Conservation (phyloP, 73 alveolate genomes). For the Stentor roeselii region DNA sequence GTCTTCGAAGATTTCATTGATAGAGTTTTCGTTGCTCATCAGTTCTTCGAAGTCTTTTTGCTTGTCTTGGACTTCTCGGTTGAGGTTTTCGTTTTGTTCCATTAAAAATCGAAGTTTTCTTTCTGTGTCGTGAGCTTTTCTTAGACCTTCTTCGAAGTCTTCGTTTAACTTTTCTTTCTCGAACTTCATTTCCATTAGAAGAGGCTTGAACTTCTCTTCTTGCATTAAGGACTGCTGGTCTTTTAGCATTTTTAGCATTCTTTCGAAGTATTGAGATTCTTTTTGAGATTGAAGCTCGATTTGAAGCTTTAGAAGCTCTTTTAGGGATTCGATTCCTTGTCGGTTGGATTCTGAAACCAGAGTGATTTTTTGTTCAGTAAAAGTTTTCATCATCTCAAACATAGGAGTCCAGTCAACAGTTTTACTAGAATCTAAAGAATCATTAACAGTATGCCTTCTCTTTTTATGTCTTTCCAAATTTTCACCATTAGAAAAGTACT, state of each 20-base stretch:
- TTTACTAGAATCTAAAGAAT: neutral
- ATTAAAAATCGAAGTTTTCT: too few relatives aligned
- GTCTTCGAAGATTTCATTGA: neutral
- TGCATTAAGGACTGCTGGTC: neutral
- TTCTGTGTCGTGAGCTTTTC: neutral
- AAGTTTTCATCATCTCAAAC: neutral
- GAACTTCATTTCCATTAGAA: neutral
- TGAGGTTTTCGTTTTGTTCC: neutral
- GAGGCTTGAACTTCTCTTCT: neutral
- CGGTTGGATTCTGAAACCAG: neutral
- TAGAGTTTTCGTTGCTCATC: neutral
- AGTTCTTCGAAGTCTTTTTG: neutral
- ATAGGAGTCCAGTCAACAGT: neutral
- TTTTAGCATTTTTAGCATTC: neutral
- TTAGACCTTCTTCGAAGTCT: neutral
- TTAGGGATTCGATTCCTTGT: neutral
- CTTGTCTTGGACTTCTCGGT: neutral
- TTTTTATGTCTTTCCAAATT: slow-evolving; percentile 3
- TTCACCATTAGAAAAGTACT: neutral
- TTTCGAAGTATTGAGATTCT: neutral
- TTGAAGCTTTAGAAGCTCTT: neutral
- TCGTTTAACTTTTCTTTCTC: neutral
- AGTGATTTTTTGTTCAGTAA: neutral
- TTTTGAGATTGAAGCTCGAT: neutral
- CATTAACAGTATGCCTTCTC: slow-evolving; percentile 1